phyloP scores from a whole-genome alignment of 331 rosid genomes.

The Malus hybrid region DNA sequence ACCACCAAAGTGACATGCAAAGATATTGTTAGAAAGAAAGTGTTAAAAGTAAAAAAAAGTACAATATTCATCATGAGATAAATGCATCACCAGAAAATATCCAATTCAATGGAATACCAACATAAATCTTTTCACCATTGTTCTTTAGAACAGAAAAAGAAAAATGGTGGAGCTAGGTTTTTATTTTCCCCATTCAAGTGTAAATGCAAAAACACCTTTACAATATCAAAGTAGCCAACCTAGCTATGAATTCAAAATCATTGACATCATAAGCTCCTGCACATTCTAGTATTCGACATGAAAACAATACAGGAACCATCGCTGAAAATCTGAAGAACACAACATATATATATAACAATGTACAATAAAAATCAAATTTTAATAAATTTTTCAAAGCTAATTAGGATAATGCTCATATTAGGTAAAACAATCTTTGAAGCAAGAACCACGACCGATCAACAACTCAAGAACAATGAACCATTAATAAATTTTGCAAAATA shows the following conservation, averaged over 20 bases:
- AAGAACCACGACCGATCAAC: neutral
- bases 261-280: neutral
- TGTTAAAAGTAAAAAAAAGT: neutral
- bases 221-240: neutral
- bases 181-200: neutral
- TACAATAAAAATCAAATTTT: neutral
- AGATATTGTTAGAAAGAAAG: neutral
- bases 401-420: neutral
- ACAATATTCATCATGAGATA: neutral
- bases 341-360: no score
- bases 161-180: neutral
- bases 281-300: neutral
- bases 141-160: neutral
- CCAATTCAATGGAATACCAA: neutral
- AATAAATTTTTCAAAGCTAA: neutral
- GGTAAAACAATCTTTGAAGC: neutral
- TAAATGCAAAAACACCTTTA: neutral
- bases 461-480: neutral
- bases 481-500: neutral
- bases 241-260: neutral
- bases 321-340: no score
- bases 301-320: neutral
- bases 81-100: neutral
- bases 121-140: neutral
- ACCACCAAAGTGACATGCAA: neutral